Percentiles rank a stretch among this genome's conserved stretches.
These are phyloP conservation scores for Sphaceloma murrayae DNA, from an alignment of 2,329 filamentous ascomycete species.

Conservation along the genomic window DNA sequence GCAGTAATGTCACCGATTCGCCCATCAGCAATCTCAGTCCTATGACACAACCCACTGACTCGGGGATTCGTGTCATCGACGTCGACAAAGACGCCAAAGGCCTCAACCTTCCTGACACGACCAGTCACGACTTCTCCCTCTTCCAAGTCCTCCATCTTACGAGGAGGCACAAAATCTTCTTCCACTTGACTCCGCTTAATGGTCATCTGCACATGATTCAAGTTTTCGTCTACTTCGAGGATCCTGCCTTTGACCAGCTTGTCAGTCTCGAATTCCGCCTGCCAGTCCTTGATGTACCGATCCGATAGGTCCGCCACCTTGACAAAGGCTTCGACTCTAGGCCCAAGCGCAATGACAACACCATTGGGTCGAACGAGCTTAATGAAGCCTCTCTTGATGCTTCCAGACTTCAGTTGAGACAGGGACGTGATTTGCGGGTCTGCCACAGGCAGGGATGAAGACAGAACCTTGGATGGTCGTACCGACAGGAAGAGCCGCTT, in stretches of 20 bases:
- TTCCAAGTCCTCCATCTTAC: conserved; percentile 68
- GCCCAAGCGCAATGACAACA: conserved; percentile 74
- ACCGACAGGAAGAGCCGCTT: conserved; percentile 76
- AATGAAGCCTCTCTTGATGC: conserved; percentile 82
- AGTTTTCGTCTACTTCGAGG: conserved; percentile 56
- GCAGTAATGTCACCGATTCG: conserved; percentile 74
- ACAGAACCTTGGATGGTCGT: conserved; percentile 79
- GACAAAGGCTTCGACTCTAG: conserved; percentile 70
- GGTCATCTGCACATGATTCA: conserved; percentile 71
- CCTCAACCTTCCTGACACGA: conserved; percentile 84
- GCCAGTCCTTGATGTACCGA: conserved; percentile 90
- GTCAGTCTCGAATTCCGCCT: conserved; percentile 74
- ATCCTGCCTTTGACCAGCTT: conserved; percentile 87
- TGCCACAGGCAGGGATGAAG: conserved; percentile 68
- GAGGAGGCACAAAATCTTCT: conserved; percentile 61
- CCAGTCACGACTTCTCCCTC: conserved; percentile 76
- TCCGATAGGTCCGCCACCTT: conserved; percentile 85
- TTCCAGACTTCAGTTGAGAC: conserved; percentile 63
- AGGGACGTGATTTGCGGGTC: conserved; percentile 68
- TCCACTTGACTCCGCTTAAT: conserved; percentile 79
- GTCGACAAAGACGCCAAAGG: conserved; percentile 90
- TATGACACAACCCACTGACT: conserved; percentile 86
- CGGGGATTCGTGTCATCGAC: conserved; percentile 71
- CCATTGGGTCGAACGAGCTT: conserved; percentile 85
- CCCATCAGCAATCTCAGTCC: conserved; percentile 82